Base-by-base conservation (phyloP, 2,329 filamentous ascomycete genomes). In the Acarospora socialis region DNA sequence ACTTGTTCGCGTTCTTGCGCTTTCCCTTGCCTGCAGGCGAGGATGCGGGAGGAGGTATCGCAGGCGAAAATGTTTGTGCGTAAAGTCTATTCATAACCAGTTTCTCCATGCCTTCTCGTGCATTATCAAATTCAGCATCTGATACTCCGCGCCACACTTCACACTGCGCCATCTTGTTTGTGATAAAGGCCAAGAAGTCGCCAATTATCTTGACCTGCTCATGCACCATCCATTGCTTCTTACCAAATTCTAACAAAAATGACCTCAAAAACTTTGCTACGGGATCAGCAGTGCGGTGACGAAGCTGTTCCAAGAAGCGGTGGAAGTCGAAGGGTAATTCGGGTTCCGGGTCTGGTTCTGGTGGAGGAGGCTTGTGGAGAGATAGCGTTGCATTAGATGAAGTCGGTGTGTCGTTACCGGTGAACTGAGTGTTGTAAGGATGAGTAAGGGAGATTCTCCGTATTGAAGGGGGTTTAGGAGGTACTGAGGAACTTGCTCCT, bases 211-310 rank as follows among this genome's bases (percentile, higher is more conserved):
- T 98, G 52, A 95, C 90, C 55, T 98, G 90, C 58, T 98, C 90
- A 52, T 98, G 90, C 5, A 94, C 90, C 81, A 93, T 92, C 90
- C 90, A 98, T 56, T 95, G 90, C 45, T 86, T 82, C 61, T 95
- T 98, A 21, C 76, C 82, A 56, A 98, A 98, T 54, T 98, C 92
- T 29, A 74, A 75, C 18, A 98, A 61, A 48, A 98, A 98, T 0
- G 90, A 95, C 42, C 92, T 81, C 27, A 98, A 66, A 50, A 94
- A 98, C 42, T 87, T 80, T 4, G 92, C 92, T 2, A 98, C 87
- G 1, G 92, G 90, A 48, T 98, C 92, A n/a, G 90, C 92, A 36
- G 92, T 93, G 43, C 87, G 82, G 57, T 98, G 90, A 38, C 90
- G 78, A 19, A 98, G 65, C 56, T 98, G 90, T 53, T 95, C 90